Conservation (phyloP, 257 asterid genomes). For the Gynochthodes officinalis region DNA sequence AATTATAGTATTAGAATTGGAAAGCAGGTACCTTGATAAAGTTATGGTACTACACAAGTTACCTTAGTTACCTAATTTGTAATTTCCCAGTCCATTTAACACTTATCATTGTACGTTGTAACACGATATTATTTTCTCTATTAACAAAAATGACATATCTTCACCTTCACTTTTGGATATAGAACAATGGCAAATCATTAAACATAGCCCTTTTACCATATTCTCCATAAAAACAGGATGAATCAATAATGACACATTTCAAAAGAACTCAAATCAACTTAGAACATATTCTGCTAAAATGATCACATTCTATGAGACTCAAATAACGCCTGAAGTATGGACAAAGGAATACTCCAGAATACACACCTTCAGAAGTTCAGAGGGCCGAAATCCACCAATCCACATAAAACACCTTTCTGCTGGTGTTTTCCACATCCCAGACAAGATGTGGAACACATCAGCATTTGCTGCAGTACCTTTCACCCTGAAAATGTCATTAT, state of each 20-base stretch:
- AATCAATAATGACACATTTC: not conserved
- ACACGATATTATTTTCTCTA: not conserved
- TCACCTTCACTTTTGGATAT: not conserved
- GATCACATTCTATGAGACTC: not conserved
- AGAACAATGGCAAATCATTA: not conserved
- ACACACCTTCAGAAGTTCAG: conserved; percentile 85
- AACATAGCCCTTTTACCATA: not conserved
- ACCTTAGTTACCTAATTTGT: not conserved
- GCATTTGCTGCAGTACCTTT: conserved; percentile 82
- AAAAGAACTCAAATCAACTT: not conserved
- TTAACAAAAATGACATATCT: not conserved
- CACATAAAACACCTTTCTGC: conserved; percentile 96
- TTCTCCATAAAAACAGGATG: not conserved
- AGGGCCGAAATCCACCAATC: conserved; percentile 97
- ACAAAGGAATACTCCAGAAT: not conserved
- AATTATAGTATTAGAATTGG: not conserved
- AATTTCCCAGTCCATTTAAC: not conserved
- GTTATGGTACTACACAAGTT: not conserved
- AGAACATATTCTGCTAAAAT: not conserved
- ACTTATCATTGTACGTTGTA: not conserved
- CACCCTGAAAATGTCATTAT: conserved; percentile 70
- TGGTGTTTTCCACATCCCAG: conserved; percentile 99
- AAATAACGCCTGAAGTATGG: not conserved
- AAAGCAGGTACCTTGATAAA: too few relatives aligned
- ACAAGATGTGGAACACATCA: conserved; percentile 91